Evolutionary conservation across 176 grass and related monocot genomes (phyloP).

Genomic region (Oryza brachyantha): DNA sequence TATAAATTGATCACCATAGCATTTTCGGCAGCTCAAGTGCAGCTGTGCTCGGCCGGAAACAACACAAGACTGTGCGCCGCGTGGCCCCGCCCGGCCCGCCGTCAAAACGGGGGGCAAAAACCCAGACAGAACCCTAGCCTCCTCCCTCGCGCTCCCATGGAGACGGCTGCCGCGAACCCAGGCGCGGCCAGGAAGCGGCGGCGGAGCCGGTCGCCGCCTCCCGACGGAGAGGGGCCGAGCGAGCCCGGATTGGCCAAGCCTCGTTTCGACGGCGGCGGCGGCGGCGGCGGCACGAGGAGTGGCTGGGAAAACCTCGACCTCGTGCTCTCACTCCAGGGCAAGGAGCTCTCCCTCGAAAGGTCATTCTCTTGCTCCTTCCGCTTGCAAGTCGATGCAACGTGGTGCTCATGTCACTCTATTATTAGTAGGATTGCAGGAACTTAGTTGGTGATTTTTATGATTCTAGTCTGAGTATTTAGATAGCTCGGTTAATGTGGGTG

Average conservation of each 20-base stretch:
- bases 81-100: background rate
- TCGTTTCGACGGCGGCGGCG: slow-evolving; percentile 2
- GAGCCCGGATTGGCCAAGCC: background rate
- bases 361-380: background rate
- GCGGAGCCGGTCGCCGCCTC: slow-evolving; percentile 23
- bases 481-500: slow-evolving; percentile 1
- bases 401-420: background rate
- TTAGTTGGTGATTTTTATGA: background rate
- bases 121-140: slow-evolving; percentile 45
- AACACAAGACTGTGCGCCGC: background rate
- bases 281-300: background rate
- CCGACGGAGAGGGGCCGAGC: background rate
- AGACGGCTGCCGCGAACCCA: background rate
- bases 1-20: too few species aligned
- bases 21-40: too few species aligned
- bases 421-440: background rate
- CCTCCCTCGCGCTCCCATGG: slow-evolving; percentile 20
- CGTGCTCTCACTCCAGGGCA: slow-evolving; percentile 75
- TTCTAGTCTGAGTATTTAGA: slow-evolving; percentile 13
- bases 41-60: slow-evolving; percentile 1
- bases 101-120: background rate
- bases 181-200: slow-evolving; percentile 33
- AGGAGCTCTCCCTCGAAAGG: slow-evolving; percentile 72
- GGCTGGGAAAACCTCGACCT: slow-evolving; percentile 70
- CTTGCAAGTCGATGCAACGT: background rate